Base-by-base conservation (phyloP, 1,284 basidiomycete genomes). In the Ceratobasidium sp. region DNA sequence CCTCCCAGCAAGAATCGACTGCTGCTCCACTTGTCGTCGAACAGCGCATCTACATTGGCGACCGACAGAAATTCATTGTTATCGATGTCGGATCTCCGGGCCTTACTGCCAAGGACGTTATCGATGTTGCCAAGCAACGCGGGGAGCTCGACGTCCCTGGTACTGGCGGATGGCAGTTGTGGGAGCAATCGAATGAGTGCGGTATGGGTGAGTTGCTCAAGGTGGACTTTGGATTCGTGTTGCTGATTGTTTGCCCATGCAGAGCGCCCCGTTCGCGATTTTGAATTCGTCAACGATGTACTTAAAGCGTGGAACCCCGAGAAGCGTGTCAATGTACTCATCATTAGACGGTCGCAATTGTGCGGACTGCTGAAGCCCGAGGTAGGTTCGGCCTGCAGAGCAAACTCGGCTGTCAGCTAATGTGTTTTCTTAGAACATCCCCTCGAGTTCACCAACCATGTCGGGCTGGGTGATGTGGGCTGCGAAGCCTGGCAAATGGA, bases 401-500 rank as follows among this genome's bases (percentile, higher is more conserved):
- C 8, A 61, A 13, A 11, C 29, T 46, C 61, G 19, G 43, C 24
- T 63, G 43, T 8, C 1, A 5, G 1, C 56, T 71, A 61, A 71
- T 24, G 19, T 22, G 31, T 37, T 73, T 41, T 3, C 41, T 41
- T 77, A 92, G 90, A 87, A 87, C 58, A 86, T 95, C 53, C 93
- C 93, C 6, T 83, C 87, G 0, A 88, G 86, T 77, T 89, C 92
- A 2, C 94, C 94, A 5, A 86, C 84, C 27, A 84, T 87, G 79
- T 86, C 88, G 54, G 90, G 90, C 5, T 95, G 90, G 81, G 88
- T 96, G 19, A 92, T 96, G 81, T 91, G 90, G 86, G 93, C 96
- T 83, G 86, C 85, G 69, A 96, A 95, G 83, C 89, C 90, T 75
- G 94, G 94, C 49, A 96, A 96, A 82, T 98, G 95, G 95, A 90